Evolutionary conservation across 1,284 basidiomycete genomes (phyloP).

Genomic region (Cutaneotrichosporon sp.): DNA sequence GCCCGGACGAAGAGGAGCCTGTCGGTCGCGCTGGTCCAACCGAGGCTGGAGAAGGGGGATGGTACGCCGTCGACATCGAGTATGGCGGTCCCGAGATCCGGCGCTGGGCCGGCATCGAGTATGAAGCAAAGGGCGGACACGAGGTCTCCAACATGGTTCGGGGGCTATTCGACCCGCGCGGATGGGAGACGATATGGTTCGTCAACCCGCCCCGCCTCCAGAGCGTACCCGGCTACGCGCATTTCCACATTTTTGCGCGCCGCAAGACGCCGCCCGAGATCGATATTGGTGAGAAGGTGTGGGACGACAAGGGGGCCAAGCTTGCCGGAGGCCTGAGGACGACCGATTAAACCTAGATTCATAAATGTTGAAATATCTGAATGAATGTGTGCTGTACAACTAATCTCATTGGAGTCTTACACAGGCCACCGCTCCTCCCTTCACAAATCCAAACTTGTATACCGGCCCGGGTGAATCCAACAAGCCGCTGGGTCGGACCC

Average conservation of each 20-base stretch:
- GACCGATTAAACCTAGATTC: neutral
- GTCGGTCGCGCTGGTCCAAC: conserved; percentile 14
- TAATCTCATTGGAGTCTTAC: neutral
- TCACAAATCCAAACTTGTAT: no score
- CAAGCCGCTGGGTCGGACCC: no score
- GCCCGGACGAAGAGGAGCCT: conserved; percentile 5
- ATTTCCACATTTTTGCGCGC: conserved; percentile 52
- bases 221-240: conserved; percentile 47
- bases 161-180: conserved; percentile 46
- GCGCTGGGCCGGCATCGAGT: conserved; percentile 41
- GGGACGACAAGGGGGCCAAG: neutral
- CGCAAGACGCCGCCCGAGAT: conserved; percentile 50
- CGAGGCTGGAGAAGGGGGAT: conserved; percentile 25
- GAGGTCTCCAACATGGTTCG: conserved; percentile 49
- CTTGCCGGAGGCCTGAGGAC: neutral
- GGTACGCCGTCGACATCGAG: conserved; percentile 39
- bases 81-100: conserved; percentile 34
- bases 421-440: neutral
- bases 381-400: neutral
- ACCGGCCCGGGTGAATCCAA: no score
- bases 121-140: conserved; percentile 37
- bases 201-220: conserved; percentile 46
- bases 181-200: conserved; percentile 53
- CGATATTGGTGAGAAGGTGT: conserved; percentile 28
- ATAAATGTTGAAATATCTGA: neutral